Conservation (phyloP, 139 green algal genomes). For the Chlamydomonas incerta region DNA sequence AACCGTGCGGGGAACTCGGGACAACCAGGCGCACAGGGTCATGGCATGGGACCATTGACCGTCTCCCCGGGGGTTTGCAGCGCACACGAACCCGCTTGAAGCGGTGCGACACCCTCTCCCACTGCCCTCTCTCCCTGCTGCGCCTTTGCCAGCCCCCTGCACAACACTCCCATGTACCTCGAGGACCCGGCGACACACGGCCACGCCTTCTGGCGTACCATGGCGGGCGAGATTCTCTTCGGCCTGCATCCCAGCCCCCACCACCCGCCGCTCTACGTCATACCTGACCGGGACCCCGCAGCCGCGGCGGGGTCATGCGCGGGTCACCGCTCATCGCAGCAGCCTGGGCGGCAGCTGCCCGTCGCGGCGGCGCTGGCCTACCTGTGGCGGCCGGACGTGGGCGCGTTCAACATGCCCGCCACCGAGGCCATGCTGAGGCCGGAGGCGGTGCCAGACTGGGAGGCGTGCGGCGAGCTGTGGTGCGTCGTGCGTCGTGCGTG, state of each 20-base stretch:
- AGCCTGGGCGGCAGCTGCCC: background rate
- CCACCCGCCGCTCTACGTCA: background rate
- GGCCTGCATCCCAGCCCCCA: no score
- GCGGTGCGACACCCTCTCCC: no score
- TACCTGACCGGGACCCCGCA: no score
- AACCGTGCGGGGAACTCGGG: no score
- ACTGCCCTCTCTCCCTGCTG: no score
- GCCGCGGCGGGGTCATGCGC: no score
- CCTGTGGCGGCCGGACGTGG: background rate
- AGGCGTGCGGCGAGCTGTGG: background rate
- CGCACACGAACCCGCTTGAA: no score
- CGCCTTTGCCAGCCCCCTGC: background rate
- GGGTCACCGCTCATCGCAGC: no score
- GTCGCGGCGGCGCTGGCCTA: background rate
- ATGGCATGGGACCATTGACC: no score
- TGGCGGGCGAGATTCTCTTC: conserved; percentile 1
- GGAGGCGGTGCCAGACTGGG: background rate
- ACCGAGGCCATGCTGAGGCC: conserved; percentile 1
- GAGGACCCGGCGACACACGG: background rate
- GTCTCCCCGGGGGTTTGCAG: no score
- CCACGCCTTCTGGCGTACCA: background rate
- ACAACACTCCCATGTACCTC: background rate
- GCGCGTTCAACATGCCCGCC: background rate
- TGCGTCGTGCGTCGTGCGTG: background rate
- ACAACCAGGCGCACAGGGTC: no score